Conservation (phyloP, 2,329 filamentous ascomycete genomes). For the Cryphonectria nitschkei region DNA sequence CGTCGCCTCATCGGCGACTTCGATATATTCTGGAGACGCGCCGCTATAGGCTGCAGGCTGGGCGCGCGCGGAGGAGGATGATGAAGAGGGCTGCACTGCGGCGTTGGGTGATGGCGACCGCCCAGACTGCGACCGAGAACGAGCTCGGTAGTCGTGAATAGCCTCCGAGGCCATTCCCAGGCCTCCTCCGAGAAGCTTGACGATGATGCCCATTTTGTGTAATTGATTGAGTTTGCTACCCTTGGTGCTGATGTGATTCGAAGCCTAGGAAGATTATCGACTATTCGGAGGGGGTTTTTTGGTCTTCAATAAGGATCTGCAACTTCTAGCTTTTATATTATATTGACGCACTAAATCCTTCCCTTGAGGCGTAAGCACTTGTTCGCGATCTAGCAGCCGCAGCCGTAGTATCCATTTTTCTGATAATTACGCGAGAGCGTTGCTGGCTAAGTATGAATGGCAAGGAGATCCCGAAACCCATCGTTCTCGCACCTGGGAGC, state of each 20-base stretch:
- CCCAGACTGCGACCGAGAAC: slow-evolving; percentile 21
- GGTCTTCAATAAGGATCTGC: not conserved
- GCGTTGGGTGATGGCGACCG: slow-evolving; percentile 11
- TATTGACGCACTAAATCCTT: not conserved
- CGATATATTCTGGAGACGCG: slow-evolving; percentile 23
- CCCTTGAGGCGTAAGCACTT: slow-evolving; percentile 1
- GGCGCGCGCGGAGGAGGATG: slow-evolving; percentile 6
- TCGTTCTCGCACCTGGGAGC: not conserved
- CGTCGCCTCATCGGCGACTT: slow-evolving; percentile 25
- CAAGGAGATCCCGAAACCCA: not conserved
- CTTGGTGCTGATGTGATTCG: not conserved
- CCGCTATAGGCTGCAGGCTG: not conserved
- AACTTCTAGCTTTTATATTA: not conserved
- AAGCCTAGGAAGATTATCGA: no score
- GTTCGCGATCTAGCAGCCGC: not conserved
- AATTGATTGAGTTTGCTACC: not conserved
- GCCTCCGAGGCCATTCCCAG: slow-evolving; percentile 33
- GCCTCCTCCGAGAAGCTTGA: slow-evolving; percentile 25
- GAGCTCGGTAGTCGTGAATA: slow-evolving; percentile 31
- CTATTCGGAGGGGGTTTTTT: no score
- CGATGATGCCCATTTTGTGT: slow-evolving; percentile 21
- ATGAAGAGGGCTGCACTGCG: not conserved
- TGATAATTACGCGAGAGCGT: not conserved
- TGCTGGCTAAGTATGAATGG: not conserved
- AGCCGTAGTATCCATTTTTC: not conserved